A percentile compares a stretch with the other conserved stretches of the same genome.
Evolutionary conservation across 495 filamentous ascomycete genomes (phyloP).

Genomic region (Penicillium silybi): DNA sequence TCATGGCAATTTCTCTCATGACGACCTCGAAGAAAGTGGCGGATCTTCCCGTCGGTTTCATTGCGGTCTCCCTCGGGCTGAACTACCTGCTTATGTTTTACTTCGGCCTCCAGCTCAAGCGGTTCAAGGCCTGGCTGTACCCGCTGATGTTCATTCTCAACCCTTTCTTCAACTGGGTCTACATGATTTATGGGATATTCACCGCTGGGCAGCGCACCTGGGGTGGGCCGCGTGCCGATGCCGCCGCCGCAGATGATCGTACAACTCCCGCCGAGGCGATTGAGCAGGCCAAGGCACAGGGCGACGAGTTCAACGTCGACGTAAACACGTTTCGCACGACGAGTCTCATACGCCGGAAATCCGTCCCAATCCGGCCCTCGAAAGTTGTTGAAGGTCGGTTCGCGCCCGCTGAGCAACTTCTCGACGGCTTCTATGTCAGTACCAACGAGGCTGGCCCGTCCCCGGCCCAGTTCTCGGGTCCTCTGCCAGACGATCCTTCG

Average conservation of each 20-base stretch:
- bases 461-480: constrained; percentile 28
- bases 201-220: constrained; percentile 95
- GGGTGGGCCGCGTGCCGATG: constrained; percentile 93
- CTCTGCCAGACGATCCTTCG: constrained; percentile 44
- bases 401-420: constrained; percentile 39
- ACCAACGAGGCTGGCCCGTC: constrained; percentile 35
- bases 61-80: constrained; percentile 88
- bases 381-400: constrained; percentile 65
- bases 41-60: constrained; percentile 88
- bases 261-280: constrained; percentile 83
- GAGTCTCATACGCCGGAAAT: constrained; percentile 47
- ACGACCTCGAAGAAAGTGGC: constrained; percentile 74
- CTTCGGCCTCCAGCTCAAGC: constrained; percentile 80
- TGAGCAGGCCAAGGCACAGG: constrained; percentile 69
- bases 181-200: constrained; percentile 87
- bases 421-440: constrained; percentile 48
- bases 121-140: constrained; percentile 92
- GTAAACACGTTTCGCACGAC: constrained; percentile 79
- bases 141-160: constrained; percentile 94
- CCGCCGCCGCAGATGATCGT: constrained; percentile 71
- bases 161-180: constrained; percentile 97
- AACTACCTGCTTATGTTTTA: constrained; percentile 98
- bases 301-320: constrained; percentile 89
- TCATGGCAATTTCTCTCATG: constrained; percentile 83
- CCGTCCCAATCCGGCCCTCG: constrained; percentile 66